Evolutionary conservation across 1,284 basidiomycete species (phyloP), one percentile per base, ranked within the genome.

Genomic region (Apiotrichum gracile): DNA sequence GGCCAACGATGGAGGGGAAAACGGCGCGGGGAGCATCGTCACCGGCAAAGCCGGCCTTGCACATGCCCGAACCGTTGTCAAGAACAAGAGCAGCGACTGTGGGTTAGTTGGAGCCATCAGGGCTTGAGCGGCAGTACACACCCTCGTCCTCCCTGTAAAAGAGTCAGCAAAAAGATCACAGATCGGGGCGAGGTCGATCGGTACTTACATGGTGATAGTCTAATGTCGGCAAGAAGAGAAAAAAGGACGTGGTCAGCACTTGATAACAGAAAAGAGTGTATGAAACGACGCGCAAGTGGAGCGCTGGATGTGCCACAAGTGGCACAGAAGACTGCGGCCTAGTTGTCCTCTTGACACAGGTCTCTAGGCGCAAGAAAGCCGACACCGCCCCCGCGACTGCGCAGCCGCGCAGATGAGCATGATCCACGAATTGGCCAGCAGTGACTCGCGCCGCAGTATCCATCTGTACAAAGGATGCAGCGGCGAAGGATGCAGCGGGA

Each of bases 41-140:
- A 74, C 85, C 85, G 76, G 80, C 81, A 73, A 82, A 94, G 76
- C 88, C 88, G 81, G 88, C 88, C 80, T 91, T 91, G 83, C 87
- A 90, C 87, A 90, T 91, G 77, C 87, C 88, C 67, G 85, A 88
- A 75, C 87, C 85, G 76, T 88, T 88, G 79, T 88, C 86, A 76
- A 88, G 85, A 76, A 88, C 67, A 43, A 73, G 65, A 58, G 70
- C 70, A 58, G 69, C 70, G 57, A 71, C 72, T 72, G 16, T 35
- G 33, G 42, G 52, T 49, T 19, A 48, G 48, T 43, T 5, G 5
- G 6, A 44, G 43, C 19, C 35, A 22, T 22, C 4, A 22, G n/a
- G n/a, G n/a, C n/a, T n/a, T n/a, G n/a, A n/a, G n/a, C n/a, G n/a
- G n/a, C n/a, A n/a, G 25, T 39, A 63, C 65, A 43, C 38, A 70